Evolutionary conservation across 2,329 filamentous ascomycete species (phyloP).

Genomic region (Diaporthe batatas): DNA sequence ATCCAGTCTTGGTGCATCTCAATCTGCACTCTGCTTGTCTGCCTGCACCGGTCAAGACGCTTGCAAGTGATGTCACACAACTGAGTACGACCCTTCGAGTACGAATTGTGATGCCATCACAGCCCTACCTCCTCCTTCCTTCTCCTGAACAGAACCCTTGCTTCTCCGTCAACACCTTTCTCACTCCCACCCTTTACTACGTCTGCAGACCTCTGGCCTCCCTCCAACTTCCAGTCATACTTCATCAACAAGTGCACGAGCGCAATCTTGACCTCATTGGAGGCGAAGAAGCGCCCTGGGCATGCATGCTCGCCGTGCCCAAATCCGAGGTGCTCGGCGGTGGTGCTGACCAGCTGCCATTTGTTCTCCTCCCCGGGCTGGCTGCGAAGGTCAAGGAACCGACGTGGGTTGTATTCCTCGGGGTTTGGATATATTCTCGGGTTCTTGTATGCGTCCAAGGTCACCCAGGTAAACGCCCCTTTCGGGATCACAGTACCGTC

Average conservation of each 20-base stretch:
- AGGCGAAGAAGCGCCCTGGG: conserved; percentile 53
- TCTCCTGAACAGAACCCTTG: conserved; percentile 18
- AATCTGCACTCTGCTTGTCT: too few species aligned
- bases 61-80: not conserved
- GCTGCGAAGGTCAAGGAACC: conserved; percentile 49
- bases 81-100: too few species aligned
- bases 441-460: conserved; percentile 43
- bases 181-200: conserved; percentile 25
- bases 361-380: conserved; percentile 42
- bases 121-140: conserved; percentile 21
- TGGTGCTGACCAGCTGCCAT: conserved; percentile 35
- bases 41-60: too few species aligned
- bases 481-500: conserved; percentile 47
- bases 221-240: conserved; percentile 41
- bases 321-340: conserved; percentile 44
- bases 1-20: not conserved
- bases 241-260: conserved; percentile 38
- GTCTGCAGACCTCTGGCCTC: conserved; percentile 31
- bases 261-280: conserved; percentile 50
- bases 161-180: conserved; percentile 19
- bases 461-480: conserved; percentile 42
- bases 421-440: conserved; percentile 46
- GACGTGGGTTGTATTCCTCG: conserved; percentile 47
- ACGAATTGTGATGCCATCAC: conserved; percentile 2
- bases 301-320: conserved; percentile 53